These are phyloP conservation scores for Helicocarpus griseus DNA, from an alignment of 2,329 filamentous ascomycete genomes.

Conservation along the genomic window DNA sequence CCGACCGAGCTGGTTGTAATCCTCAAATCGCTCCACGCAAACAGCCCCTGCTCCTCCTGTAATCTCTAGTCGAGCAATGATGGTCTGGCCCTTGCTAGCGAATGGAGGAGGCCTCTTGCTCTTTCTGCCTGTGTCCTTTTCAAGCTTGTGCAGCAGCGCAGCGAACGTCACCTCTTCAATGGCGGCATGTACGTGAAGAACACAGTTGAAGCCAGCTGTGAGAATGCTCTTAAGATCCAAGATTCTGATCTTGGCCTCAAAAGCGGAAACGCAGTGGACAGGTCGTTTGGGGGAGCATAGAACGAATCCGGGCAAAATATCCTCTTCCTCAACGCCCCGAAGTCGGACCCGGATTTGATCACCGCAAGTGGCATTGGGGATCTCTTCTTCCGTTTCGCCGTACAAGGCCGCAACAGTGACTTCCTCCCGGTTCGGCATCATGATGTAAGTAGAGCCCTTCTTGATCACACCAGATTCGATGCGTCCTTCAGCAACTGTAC, in stretches of 20 bases:
- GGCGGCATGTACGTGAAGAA: slow-evolving; percentile 91
- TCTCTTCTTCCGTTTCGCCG: slow-evolving; percentile 92
- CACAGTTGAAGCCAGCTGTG: slow-evolving; percentile 92
- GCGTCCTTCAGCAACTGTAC: slow-evolving; percentile 95
- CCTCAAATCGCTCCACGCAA: slow-evolving; percentile 89
- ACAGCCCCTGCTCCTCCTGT: slow-evolving; percentile 77
- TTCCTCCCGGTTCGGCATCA: slow-evolving; percentile 90
- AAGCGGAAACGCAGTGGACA: slow-evolving; percentile 78
- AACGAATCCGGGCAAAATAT: slow-evolving; percentile 90
- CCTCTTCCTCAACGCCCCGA: slow-evolving; percentile 93
- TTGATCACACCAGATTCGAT: slow-evolving; percentile 90
- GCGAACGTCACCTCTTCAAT: slow-evolving; percentile 96
- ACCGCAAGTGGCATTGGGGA: slow-evolving; percentile 71
- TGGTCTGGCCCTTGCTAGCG: slow-evolving; percentile 67
- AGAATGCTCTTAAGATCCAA: slow-evolving; percentile 91
- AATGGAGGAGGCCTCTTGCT: slow-evolving; percentile 90
- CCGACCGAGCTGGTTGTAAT: slow-evolving; percentile 87
- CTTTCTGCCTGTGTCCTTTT: slow-evolving; percentile 88
- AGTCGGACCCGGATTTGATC: slow-evolving; percentile 90
- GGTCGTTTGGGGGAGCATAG: slow-evolving; percentile 89
- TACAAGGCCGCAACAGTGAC: slow-evolving; percentile 79
- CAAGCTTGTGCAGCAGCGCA: slow-evolving; percentile 79
- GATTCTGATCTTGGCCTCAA: slow-evolving; percentile 95
- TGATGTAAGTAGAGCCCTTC: slow-evolving; percentile 73
- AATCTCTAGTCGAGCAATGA: slow-evolving; percentile 85